A percentile compares a stretch with the other conserved stretches of the same genome.
Conservation (phyloP, 2,329 filamentous ascomycete genomes). For the Monosporascus sp. region DNA sequence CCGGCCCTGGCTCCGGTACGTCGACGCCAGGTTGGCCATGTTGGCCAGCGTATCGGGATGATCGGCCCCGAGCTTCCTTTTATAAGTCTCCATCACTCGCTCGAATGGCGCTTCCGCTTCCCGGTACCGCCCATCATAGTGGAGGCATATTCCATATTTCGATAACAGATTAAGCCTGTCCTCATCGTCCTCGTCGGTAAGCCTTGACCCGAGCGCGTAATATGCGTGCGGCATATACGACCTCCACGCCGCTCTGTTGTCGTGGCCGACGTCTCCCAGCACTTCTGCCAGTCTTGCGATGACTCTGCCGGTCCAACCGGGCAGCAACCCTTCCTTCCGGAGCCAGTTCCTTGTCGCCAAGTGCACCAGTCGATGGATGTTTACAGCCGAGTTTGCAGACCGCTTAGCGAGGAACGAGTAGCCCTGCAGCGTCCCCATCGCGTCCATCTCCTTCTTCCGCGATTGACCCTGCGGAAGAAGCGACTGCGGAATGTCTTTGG, state of each 20-base stretch:
- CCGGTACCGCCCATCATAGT: neutral
- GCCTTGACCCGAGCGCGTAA: no score
- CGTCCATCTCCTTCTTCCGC: slow-evolving; percentile 12
- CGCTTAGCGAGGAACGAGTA: slow-evolving; percentile 23
- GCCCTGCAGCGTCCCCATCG: slow-evolving; percentile 20
- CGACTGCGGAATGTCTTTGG: slow-evolving; percentile 27
- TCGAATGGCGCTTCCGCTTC: slow-evolving; percentile 7
- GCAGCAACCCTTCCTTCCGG: slow-evolving; percentile 2
- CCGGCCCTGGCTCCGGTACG: no score
- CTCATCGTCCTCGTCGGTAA: no score
- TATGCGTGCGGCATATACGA: neutral
- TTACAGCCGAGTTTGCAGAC: slow-evolving; percentile 6
- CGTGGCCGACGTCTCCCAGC: neutral
- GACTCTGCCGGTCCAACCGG: no score
- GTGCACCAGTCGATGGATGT: slow-evolving; percentile 31
- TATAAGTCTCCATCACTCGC: slow-evolving; percentile 7
- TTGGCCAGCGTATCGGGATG: slow-evolving; percentile 8
- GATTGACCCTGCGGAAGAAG: slow-evolving; percentile 16
- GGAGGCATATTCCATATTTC: no score
- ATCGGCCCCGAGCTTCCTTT: slow-evolving; percentile 10
- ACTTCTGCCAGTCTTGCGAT: neutral
- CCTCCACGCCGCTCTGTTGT: neutral
- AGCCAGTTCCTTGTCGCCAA: slow-evolving; percentile 22
- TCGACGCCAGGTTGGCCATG: slow-evolving; percentile 3
- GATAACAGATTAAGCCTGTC: neutral